Conservation (phyloP, 2,329 filamentous ascomycete species). For the Verticillium tricorpus region DNA sequence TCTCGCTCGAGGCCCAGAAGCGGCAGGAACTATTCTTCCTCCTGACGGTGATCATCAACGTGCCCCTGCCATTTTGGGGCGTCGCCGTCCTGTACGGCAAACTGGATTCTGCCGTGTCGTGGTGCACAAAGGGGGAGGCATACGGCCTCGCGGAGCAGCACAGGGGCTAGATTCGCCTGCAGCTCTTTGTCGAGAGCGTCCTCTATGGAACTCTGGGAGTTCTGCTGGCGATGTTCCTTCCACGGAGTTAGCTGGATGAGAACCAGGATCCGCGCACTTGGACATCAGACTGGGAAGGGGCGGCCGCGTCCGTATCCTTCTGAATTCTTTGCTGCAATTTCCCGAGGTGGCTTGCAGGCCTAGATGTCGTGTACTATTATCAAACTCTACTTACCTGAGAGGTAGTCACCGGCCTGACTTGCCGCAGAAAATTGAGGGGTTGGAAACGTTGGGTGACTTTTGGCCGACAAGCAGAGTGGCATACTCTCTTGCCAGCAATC, state of each 20-base stretch:
- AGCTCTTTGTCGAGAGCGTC: background rate
- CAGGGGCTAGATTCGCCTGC: background rate
- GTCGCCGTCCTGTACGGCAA: conserved; percentile 38
- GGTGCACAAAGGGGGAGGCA: conserved; percentile 43
- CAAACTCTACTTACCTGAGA: too few species aligned
- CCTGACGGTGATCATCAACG: conserved; percentile 29
- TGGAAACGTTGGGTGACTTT: too few species aligned
- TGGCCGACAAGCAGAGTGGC: too few species aligned
- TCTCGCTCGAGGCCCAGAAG: conserved; percentile 20
- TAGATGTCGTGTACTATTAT: too few species aligned
- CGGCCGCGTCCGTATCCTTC: background rate
- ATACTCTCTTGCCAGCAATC: too few species aligned
- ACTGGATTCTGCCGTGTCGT: conserved; percentile 41
- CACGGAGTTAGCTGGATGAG: background rate
- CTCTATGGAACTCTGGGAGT: background rate
- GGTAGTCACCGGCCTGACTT: too few species aligned
- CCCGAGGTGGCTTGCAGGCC: too few species aligned
- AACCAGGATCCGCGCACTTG: too few species aligned
- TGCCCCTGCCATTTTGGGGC: conserved; percentile 42
- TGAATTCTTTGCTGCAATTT: too few species aligned
- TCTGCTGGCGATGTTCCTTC: background rate
- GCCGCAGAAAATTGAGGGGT: too few species aligned
- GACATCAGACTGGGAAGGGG: too few species aligned
- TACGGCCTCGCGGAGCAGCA: conserved; percentile 24
- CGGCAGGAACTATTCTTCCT: conserved; percentile 33